A percentile compares a stretch with the other conserved stretches of the same genome.
Conservation (phyloP, 257 asterid species). For the Solanum tarapatanum region DNA sequence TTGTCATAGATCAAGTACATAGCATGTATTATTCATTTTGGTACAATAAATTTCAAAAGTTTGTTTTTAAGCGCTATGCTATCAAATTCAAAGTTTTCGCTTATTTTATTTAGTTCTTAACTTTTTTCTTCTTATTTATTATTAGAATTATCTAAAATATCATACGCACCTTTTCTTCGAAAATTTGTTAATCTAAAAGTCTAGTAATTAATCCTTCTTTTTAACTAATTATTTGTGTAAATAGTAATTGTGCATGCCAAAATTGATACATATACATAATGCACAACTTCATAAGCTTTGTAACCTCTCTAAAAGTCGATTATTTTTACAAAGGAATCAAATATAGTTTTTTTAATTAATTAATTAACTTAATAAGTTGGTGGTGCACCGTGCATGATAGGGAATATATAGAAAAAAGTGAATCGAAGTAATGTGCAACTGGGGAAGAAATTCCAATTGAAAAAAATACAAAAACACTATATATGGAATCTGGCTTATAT, state of each 20-base stretch:
- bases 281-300: not conserved
- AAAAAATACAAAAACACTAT: not conserved
- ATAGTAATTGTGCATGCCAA: not conserved
- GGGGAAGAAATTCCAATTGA: not conserved
- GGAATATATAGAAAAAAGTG: not conserved
- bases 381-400: not conserved
- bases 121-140: not conserved
- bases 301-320: not conserved
- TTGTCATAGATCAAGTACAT: too few species aligned
- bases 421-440: not conserved
- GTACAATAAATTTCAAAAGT: too few species aligned
- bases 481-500: not conserved
- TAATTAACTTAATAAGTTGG: not conserved
- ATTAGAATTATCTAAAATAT: too few species aligned
- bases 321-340: not conserved
- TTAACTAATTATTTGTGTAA: too few species aligned
- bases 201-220: not conserved
- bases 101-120: too few species aligned
- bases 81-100: too few species aligned
- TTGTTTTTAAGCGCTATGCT: not conserved
- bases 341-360: not conserved
- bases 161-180: accelerated
- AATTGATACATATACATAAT: not conserved
- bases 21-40: too few species aligned
- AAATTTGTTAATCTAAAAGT: not conserved